A percentile compares a stretch with the other conserved stretches of the same genome.
Evolutionary conservation across 2,329 filamentous ascomycete species (phyloP).

Genomic region (Torrubiellomyces zombiae): DNA sequence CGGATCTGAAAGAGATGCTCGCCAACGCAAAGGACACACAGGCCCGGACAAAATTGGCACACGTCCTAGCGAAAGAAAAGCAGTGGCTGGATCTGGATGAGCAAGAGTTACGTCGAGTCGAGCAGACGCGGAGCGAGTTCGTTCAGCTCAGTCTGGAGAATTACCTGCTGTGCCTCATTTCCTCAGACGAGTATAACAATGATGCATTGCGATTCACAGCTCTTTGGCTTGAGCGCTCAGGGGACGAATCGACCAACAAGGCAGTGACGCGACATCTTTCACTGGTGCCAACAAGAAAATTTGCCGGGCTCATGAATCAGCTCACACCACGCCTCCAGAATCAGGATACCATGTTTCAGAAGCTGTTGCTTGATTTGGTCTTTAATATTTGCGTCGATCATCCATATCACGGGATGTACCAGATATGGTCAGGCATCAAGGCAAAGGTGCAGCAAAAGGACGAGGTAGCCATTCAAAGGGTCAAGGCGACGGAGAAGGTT

Average conservation of each 20-base stretch:
- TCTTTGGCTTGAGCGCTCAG: slow-evolving; percentile 78
- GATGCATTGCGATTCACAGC: slow-evolving; percentile 85
- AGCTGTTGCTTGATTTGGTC: slow-evolving; percentile 55
- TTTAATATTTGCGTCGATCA: slow-evolving; percentile 79
- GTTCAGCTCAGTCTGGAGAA: slow-evolving; percentile 83
- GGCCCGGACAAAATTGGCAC: slow-evolving; percentile 37
- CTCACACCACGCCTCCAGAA: slow-evolving; percentile 81
- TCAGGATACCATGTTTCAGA: slow-evolving; percentile 56
- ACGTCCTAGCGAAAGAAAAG: slow-evolving; percentile 54
- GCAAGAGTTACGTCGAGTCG: slow-evolving; percentile 66
- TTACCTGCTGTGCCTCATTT: slow-evolving; percentile 69
- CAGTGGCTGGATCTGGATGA: slow-evolving; percentile 85
- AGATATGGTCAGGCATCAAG: slow-evolving; percentile 73
- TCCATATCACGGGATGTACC: slow-evolving; percentile 93
- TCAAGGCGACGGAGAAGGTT: slow-evolving; percentile 54
- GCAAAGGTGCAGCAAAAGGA: slow-evolving; percentile 55
- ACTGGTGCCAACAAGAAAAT: slow-evolving; percentile 76
- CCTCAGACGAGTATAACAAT: slow-evolving; percentile 78
- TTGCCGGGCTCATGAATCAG: slow-evolving; percentile 87
- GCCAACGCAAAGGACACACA: slow-evolving; percentile 32
- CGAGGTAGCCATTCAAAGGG: slow-evolving; percentile 55
- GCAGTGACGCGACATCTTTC: slow-evolving; percentile 55
- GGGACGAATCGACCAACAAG: slow-evolving; percentile 59
- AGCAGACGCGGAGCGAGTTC: slow-evolving; percentile 62
- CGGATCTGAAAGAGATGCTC: slow-evolving; percentile 50